Percentiles rank a stretch among this genome's conserved stretches.
These are phyloP conservation scores for Quercus phellos DNA, from an alignment of 331 rosid species.

Conservation along the genomic window DNA sequence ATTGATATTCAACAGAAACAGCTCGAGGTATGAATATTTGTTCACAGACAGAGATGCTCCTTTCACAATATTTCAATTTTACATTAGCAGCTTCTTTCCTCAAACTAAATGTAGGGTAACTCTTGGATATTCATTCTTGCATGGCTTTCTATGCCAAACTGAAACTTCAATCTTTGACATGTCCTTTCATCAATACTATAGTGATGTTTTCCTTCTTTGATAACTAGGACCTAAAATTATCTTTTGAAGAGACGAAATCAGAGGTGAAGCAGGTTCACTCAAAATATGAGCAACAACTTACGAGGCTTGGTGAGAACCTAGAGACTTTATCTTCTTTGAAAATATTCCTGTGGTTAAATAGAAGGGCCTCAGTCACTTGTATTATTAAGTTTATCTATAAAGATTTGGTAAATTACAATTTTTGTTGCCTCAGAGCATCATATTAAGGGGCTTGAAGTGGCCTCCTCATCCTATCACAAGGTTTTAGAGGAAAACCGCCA, in stretches of 20 bases:
- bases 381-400: background rate
- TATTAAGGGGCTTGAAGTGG: slow-evolving; percentile 69
- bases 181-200: background rate
- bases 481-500: slow-evolving; percentile 85
- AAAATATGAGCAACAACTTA: slow-evolving; percentile 67
- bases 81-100: background rate
- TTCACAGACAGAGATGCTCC: background rate
- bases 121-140: background rate
- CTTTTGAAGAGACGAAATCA: slow-evolving; percentile 58
- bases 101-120: background rate
- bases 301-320: slow-evolving; percentile 66
- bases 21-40: slow-evolving; percentile 53
- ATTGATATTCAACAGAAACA: slow-evolving; percentile 62
- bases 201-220: slow-evolving; percentile 2
- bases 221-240: slow-evolving; percentile 63
- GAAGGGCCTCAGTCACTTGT: background rate
- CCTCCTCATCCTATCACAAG: slow-evolving; percentile 84
- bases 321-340: slow-evolving; percentile 9
- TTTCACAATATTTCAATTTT: background rate
- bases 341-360: background rate
- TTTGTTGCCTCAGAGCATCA: slow-evolving; percentile 50
- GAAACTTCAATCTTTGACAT: background rate
- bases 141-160: background rate
- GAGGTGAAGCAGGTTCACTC: slow-evolving; percentile 67
- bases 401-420: slow-evolving; percentile 9